These are phyloP conservation scores for Hemileccinum rubropunctum DNA, from an alignment of 768 basidiomycete species.

Conservation along the genomic window DNA sequence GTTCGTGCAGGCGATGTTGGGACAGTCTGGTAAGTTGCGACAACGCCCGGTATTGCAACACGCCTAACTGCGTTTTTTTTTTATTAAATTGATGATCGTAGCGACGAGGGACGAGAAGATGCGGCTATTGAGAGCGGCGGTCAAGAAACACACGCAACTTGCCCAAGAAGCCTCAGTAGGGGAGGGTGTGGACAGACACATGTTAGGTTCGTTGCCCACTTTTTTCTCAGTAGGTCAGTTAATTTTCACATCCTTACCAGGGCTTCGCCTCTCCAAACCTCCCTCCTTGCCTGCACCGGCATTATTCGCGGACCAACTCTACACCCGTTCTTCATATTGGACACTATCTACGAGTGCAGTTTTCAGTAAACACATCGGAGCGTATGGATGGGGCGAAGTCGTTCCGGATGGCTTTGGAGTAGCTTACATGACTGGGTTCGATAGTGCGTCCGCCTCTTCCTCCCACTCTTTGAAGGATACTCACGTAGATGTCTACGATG, in stretches of 20 bases:
- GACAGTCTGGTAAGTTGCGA: conserved; percentile 33
- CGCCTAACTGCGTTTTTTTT: neutral
- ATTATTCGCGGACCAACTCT: conserved; percentile 75
- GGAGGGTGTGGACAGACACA: conserved; percentile 82
- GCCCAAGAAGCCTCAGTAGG: conserved; percentile 66
- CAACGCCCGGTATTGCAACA: neutral
- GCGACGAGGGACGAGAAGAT: conserved; percentile 42
- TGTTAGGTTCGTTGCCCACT: conserved; percentile 58
- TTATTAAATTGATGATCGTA: conserved; percentile 5
- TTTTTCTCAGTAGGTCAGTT: neutral
- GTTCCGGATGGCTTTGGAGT: conserved; percentile 94
- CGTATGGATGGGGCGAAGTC: conserved; percentile 95
- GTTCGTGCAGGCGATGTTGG: conserved; percentile 77
- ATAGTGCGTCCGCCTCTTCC: conserved; percentile 45
- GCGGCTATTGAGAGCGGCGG: conserved; percentile 55
- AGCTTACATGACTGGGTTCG: conserved; percentile 89
- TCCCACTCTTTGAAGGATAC: neutral
- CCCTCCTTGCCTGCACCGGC: conserved; percentile 64
- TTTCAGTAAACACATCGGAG: conserved; percentile 78
- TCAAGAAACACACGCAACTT: conserved; percentile 60
- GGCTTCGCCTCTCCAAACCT: conserved; percentile 65
- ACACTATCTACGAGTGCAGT: conserved; percentile 87
- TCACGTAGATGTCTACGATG: conserved; percentile 2
- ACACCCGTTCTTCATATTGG: conserved; percentile 74
- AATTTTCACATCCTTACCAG: conserved; percentile 33